Evolutionary conservation across 1,139 yeast genomes (phyloP).

Genomic region (Candida sanyaensis): DNA sequence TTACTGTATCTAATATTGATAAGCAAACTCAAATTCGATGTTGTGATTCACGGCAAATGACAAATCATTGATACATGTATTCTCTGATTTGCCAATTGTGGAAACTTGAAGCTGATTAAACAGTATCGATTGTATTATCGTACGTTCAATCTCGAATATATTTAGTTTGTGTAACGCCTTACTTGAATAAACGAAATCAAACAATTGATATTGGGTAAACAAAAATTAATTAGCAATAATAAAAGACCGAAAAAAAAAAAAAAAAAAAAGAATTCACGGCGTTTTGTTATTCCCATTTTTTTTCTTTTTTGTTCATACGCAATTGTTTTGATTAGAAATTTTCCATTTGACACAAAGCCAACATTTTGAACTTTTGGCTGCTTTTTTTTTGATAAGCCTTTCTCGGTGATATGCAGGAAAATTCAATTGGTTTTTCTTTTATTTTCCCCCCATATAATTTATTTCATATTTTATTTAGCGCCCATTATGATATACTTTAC

Average conservation of each 20-base stretch:
- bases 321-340: neutral
- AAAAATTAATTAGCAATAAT: neutral
- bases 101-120: no score
- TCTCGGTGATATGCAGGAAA: neutral
- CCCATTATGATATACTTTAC: neutral
- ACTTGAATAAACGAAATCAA: neutral
- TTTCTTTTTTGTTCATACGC: no score
- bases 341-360: neutral
- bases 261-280: neutral
- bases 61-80: no score
- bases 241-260: no score
- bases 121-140: no score
- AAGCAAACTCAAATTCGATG: no score
- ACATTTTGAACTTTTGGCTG: neutral
- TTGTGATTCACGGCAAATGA: no score
- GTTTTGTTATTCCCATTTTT: neutral
- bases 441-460: neutral
- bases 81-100: no score
- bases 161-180: neutral
- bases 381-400: neutral
- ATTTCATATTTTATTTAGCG: neutral
- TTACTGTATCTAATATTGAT: no score
- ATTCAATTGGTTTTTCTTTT: neutral
- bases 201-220: no score
- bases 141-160: no score